A percentile compares a stretch with the other conserved stretches of the same genome.
These are phyloP conservation scores for Mycena floridula DNA, from an alignment of 768 basidiomycete genomes.

Conservation along the genomic window DNA sequence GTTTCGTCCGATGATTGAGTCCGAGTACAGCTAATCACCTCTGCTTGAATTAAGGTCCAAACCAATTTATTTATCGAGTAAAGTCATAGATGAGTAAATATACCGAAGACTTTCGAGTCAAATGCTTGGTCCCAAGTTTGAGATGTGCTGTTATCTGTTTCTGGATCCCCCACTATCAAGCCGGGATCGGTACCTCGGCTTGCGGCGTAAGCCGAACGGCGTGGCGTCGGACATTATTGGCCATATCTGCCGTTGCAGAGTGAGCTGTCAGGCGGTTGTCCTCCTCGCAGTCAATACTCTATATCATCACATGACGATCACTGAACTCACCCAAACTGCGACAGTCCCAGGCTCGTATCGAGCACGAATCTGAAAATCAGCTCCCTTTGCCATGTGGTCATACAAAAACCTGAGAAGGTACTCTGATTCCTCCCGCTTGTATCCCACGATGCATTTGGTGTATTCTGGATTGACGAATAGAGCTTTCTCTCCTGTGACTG, in stretches of 20 bases:
- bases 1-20: no score
- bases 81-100: no score
- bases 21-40: no score
- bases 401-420: constrained; percentile 48
- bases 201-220: constrained; percentile 43
- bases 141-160: no score
- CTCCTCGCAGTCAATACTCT: constrained; percentile 12
- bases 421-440: constrained; percentile 49
- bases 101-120: no score
- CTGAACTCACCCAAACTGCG: constrained; percentile 46
- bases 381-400: constrained; percentile 44
- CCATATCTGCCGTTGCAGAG: constrained; percentile 37
- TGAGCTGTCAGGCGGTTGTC: constrained; percentile 45
- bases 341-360: constrained; percentile 48
- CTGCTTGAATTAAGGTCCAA: no score
- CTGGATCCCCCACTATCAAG: no score
- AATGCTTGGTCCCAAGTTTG: no score
- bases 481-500: constrained; percentile 58
- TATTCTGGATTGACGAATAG: constrained; percentile 54
- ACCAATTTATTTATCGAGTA: no score
- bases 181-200: constrained; percentile 39
- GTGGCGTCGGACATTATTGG: constrained; percentile 30
- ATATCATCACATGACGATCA: constrained; percentile 1
- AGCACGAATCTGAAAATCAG: constrained; percentile 45
- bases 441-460: constrained; percentile 49